Percentiles rank a stretch among this genome's conserved stretches.
These are phyloP conservation scores for Fraxinus dipetala DNA, from an alignment of 305 asterid species.

Conservation along the genomic window DNA sequence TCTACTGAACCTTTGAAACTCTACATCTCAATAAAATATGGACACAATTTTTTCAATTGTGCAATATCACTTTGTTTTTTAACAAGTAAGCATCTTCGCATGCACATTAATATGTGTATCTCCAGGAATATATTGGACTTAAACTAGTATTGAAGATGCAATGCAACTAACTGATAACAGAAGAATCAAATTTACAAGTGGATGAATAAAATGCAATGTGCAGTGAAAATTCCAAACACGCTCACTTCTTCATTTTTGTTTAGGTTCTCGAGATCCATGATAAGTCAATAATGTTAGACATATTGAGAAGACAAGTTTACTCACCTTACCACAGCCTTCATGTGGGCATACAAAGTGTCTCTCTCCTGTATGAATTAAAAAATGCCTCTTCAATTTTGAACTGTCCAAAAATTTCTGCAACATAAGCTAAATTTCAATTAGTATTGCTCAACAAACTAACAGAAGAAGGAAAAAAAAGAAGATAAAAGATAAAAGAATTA, in stretches of 20 bases:
- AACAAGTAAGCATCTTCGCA: background rate
- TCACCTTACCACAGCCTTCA: constrained; percentile 99
- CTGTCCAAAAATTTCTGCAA: constrained; percentile 99
- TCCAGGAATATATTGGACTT: background rate
- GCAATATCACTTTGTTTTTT: background rate
- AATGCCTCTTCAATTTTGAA: constrained; percentile 93
- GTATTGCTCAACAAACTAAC: background rate
- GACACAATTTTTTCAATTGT: background rate
- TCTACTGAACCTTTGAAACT: background rate
- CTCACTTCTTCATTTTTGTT: no score
- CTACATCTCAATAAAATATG: background rate
- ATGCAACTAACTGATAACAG: background rate
- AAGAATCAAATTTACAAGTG: background rate
- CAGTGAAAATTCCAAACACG: background rate
- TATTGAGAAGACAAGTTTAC: constrained; percentile 22
- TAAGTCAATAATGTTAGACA: background rate
- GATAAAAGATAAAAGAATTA: background rate
- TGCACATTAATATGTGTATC: background rate
- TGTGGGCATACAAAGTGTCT: constrained; percentile 91
- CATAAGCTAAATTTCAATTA: constrained; percentile 21
- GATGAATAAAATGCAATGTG: background rate
- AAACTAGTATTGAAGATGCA: background rate
- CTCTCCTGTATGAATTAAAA: constrained; percentile 94
- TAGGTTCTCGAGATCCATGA: background rate
- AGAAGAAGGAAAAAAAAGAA: background rate